Evolutionary conservation across 176 grass and related monocot genomes (phyloP), one percentile per base, ranked within the genome.

Genomic region (Elaeis guineensis): DNA sequence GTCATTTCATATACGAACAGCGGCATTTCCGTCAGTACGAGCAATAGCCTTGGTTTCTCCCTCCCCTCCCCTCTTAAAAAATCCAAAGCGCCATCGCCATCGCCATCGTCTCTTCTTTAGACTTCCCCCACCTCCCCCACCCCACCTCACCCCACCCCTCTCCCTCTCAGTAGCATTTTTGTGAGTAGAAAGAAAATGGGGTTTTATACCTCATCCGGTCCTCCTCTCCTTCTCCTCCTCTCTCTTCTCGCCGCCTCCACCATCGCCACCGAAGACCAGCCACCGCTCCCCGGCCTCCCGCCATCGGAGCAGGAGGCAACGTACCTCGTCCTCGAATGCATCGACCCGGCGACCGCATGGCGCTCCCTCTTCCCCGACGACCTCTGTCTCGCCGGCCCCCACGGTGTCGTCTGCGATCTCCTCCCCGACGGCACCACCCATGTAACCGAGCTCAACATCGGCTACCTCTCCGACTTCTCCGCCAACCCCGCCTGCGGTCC

Each of bases 361-460:
- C 17, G 25, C 24, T 61, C 23, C 17, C 15, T 61, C 58, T 30
- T 29, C 29, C 25, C 25, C 6, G 24, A 84, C 19, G 81, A 84
- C 52, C 81, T 84, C 23, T 84, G 81, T 64, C 32, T 84, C 70
- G 69, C 75, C 69, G 81, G 75, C 16, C 81, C 81, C 19, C 81
- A 84, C 24, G 81, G 81, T 22, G 11, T 84, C 21, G 58, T 78
- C 15, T 84, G 81, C 75, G 81, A 83, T 57, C 70, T 65, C 65
- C 75, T 81, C 35, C 52, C 65, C 2, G 49, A 63, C 25, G 26
- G 12, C 12, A 19, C 22, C 3, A 18, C 17, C 44, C 80, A 78
- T 39, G 22, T 83, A 18, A 50, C 69, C 16, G 80, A 73, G 50
- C 61, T 83, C 57, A 78, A 73, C 39, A 69, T 83, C 52, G 80